Evolutionary conservation across 495 filamentous ascomycete genomes (phyloP), one percentile per base, ranked within the genome.

Genomic region (Xylaria palmicola): DNA sequence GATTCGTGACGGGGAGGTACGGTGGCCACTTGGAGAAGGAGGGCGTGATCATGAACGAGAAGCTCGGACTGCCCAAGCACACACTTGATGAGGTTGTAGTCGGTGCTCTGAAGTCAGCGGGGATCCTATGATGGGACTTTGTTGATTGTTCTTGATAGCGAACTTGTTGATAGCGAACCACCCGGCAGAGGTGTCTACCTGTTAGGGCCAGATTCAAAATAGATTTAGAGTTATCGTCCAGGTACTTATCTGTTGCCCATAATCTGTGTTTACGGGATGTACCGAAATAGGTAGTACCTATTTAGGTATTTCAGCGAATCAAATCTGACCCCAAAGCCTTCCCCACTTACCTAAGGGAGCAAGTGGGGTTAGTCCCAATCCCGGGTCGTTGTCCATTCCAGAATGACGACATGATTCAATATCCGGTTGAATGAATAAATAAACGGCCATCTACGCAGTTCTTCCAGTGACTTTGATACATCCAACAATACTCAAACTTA

Each of bases 11-110:
- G 8, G 68, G 65, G 3, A 63, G 60, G 43, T 72, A 62, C 56
- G 65, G 65, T n/a, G 66, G 62, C 12, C 50, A 65, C 30, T 44
- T 70, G 15, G 63, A 66, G 47, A 68, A 70, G 58, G 68, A 69
- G 12, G 68, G 63, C 4, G 62, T 69, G 37, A 63, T 74, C 24
- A 56, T 41, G 51, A 70, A 65, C 34, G 64, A 70, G 19, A 64
- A 60, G 39, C 47, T 72, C 43, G 65, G 65, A 1, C 41, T 68
- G 37, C 44, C 62, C 15, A 64, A 62, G 44, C 48, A 40, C 19
- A 65, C 62, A 6, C 59, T 70, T 19, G 61, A 65, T 24, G 65
- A 68, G 40, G 65, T 57, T 39, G 51, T 60, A 9, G 20, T 44
- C 4, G 56, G 34, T 36, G 39, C 52, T 27, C 34, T 64, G 9